Percentiles rank a stretch among this genome's conserved stretches.
These are phyloP conservation scores for Gillenia trifoliata DNA, from an alignment of 306 rosid genomes.

Conservation along the genomic window DNA sequence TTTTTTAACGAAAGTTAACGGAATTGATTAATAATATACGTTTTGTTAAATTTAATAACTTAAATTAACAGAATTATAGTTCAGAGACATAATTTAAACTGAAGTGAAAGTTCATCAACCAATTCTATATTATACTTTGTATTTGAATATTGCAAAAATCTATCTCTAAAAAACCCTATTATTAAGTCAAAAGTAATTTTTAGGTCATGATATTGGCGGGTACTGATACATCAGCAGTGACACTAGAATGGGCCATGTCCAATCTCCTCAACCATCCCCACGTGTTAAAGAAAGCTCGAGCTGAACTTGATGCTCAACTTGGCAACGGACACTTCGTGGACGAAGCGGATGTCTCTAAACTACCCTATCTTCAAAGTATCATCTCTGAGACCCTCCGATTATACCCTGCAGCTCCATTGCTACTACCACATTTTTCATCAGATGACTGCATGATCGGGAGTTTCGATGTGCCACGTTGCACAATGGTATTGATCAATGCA, in stretches of 20 bases:
- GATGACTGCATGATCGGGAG: conserved; percentile 38
- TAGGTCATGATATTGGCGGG: conserved; percentile 48
- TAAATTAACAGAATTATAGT: no score
- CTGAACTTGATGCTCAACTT: conserved; percentile 32
- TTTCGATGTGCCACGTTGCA: conserved; percentile 40
- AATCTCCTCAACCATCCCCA: conserved; percentile 46
- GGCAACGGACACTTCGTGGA: conserved; percentile 39
- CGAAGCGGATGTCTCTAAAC: conserved; percentile 37
- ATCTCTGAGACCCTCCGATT: conserved; percentile 43
- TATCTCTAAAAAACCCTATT: no score
- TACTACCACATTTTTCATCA: conserved; percentile 41
- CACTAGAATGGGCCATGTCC: conserved; percentile 6
- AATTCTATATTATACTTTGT: no score
- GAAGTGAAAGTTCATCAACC: no score
- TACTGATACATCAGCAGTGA: conserved; percentile 44
- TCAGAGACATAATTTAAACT: no score
- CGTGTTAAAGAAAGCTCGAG: conserved; percentile 34
- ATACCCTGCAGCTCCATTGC: conserved; percentile 32
- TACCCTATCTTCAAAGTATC: conserved; percentile 42
- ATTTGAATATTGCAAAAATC: no score
- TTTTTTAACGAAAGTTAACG: no score
- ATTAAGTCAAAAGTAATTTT: background rate
- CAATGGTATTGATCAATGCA: conserved; percentile 40
- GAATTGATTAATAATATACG: no score
- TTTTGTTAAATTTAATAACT: no score